Percentiles rank a stretch among this genome's conserved stretches.
Evolutionary conservation across 306 rosid genomes (phyloP).

Genomic region (Sicyos baderoa): DNA sequence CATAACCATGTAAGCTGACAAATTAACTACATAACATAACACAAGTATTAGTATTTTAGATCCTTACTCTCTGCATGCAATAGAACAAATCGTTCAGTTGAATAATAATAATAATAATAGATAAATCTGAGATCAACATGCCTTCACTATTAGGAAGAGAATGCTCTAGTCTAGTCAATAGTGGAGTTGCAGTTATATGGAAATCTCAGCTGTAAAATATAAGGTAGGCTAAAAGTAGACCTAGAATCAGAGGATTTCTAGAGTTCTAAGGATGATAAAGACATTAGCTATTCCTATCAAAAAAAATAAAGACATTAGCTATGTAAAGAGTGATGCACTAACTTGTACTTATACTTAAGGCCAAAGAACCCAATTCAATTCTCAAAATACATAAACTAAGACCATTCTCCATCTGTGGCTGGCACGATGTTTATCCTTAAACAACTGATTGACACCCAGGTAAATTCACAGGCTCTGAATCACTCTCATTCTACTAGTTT

Average conservation of each 20-base stretch:
- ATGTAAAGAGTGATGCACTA: slow-evolving; percentile 3
- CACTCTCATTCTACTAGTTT: neutral
- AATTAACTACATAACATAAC: no score
- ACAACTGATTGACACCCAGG: neutral
- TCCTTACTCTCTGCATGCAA: neutral
- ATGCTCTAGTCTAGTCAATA: neutral
- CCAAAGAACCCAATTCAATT: neutral
- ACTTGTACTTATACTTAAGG: neutral
- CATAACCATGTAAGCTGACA: neutral
- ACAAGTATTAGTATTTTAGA: neutral
- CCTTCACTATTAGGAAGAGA: neutral
- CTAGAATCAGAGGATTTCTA: neutral
- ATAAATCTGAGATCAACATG: neutral
- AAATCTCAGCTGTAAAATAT: neutral
- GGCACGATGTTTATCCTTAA: neutral
- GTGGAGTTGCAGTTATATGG: neutral
- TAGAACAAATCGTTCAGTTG: neutral
- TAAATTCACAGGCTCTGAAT: neutral
- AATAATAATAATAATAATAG: neutral
- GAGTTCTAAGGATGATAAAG: neutral
- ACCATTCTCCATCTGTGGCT: neutral
- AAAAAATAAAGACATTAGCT: neutral
- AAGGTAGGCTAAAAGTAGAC: neutral
- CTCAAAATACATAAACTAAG: neutral
- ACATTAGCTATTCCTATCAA: neutral